A percentile compares a stretch with the other conserved stretches of the same genome.
phyloP scores from a whole-genome alignment of 139 green algal genomes.

The Chlamydomonas applanata region DNA sequence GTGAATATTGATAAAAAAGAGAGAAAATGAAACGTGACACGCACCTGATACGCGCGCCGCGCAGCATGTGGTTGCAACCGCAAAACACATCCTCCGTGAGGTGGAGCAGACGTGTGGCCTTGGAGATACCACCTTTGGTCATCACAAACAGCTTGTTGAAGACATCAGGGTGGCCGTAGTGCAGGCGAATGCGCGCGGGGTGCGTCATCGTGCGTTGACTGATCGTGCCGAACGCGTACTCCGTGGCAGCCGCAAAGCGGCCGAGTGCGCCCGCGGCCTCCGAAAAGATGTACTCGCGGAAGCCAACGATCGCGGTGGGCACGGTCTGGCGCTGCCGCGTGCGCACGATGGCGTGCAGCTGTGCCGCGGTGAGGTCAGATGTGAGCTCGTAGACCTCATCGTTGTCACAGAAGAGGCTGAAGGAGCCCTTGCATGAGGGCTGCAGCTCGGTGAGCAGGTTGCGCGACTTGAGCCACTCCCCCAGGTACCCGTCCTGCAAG shows the following conservation, averaged over 20 bases:
- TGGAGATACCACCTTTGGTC: constrained; percentile 37
- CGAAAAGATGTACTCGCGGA: constrained; percentile 51
- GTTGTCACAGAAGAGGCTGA: constrained; percentile 24
- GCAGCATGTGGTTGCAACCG: constrained; percentile 79
- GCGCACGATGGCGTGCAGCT: constrained; percentile 12
- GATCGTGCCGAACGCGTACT: constrained; percentile 83
- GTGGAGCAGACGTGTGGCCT: constrained; percentile 57
- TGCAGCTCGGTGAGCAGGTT: constrained; percentile 52
- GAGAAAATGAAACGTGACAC: too few species aligned
- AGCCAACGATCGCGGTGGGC: constrained; percentile 37
- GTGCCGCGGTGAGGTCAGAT: neutral
- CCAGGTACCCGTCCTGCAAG: constrained; percentile 78
- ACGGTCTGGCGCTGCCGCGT: neutral
- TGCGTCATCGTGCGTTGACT: constrained; percentile 42
- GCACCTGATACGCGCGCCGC: constrained; percentile 75
- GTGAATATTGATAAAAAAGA: too few species aligned
- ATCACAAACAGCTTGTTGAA: constrained; percentile 89
- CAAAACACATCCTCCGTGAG: constrained; percentile 75
- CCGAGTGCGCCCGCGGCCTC: constrained; percentile 59
- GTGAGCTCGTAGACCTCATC: constrained; percentile 29
- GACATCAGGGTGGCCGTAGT: constrained; percentile 71
- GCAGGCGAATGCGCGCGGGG: constrained; percentile 35
- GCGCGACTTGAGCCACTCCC: constrained; percentile 76
- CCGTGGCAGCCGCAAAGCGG: constrained; percentile 73
- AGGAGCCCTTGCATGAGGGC: constrained; percentile 22